Evolutionary conservation across 2,329 filamentous ascomycete genomes (phyloP), one percentile per base, ranked within the genome.

Genomic region (Sclerotinia spermophila): DNA sequence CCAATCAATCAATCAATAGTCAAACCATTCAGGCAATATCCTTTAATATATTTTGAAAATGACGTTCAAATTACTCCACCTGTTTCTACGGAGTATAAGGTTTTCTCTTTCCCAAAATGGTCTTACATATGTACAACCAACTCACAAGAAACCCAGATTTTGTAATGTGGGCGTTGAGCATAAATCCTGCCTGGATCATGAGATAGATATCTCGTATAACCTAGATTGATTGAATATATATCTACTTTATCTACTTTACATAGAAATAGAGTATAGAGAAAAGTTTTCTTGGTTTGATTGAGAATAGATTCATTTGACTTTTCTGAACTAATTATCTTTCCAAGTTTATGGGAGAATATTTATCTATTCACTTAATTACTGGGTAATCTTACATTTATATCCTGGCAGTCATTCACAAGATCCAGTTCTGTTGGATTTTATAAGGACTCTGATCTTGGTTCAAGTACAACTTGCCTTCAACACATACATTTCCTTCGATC

Each of bases 181-280:
- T 64, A 62, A 33, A n/a, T n/a, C n/a, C n/a, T n/a, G n/a, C n/a
- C n/a, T n/a, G 42, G 40, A 62, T 48, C 27, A 62, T 48, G 44
- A 64, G 44, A 21, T 27, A 64, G 44, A 21, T 27, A 51, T 51
- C 33, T 64, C 61, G 44, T 51, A 38, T 64, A 35, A 42, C n/a
- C n/a, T n/a, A n/a, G n/a, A n/a, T n/a, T n/a, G n/a, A n/a, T n/a
- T n/a, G n/a, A n/a, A n/a, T n/a, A n/a, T n/a, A n/a, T n/a, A n/a
- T n/a, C n/a, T n/a, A n/a, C n/a, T n/a, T n/a, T n/a, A n/a, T n/a
- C n/a, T 38, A 64, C 21, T n/a, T 27, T 17, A n/a, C 33, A 44
- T 30, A n/a, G 15, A 35, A 15, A 13, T 38, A 51, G 24, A 27
- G 13, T n/a, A 38, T 1, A 59, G 33, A 38, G 27, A 35, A 33